Conservation (phyloP, 306 rosid genomes). For the Senna tora region DNA sequence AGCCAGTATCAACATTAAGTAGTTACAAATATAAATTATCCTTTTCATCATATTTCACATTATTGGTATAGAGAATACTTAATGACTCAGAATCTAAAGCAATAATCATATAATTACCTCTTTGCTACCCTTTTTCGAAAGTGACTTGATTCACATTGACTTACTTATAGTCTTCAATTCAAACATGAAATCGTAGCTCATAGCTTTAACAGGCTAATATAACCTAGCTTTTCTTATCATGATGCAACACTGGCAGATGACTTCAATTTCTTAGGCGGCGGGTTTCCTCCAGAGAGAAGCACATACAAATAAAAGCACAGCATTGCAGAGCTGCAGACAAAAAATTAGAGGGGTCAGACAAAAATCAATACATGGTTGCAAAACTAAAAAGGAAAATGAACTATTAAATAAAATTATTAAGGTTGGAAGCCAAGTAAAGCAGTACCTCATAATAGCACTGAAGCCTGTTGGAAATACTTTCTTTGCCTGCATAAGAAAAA, state of each 20-base stretch:
- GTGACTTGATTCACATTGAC: conserved; percentile 28
- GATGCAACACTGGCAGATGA: conserved; percentile 55
- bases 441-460: conserved; percentile 65
- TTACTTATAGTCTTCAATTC: conserved; percentile 25
- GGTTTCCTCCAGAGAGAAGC: conserved; percentile 81
- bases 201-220: conserved; percentile 24
- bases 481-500: conserved; percentile 63
- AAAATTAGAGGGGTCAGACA: conserved; percentile 24
- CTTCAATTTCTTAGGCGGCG: conserved; percentile 91
- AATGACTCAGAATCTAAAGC: conserved; percentile 30
- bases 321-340: conserved; percentile 81
- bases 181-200: conserved; percentile 30
- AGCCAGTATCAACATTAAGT: conserved; percentile 11
- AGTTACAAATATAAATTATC: conserved; percentile 25
- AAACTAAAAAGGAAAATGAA: conserved; percentile 18
- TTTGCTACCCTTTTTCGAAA: conserved; percentile 32
- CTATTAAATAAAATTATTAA: conserved; percentile 28
- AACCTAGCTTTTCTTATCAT: conserved; percentile 43
- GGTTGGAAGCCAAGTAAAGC: conserved; percentile 22
- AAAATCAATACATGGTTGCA: not conserved
- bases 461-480: conserved; percentile 73
- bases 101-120: conserved; percentile 34
- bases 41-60: conserved; percentile 28
- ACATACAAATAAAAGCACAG: conserved; percentile 84
- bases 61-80: conserved; percentile 4